phyloP scores from a whole-genome alignment of 257 asterid genomes.

The Solanum chmielewskii region DNA sequence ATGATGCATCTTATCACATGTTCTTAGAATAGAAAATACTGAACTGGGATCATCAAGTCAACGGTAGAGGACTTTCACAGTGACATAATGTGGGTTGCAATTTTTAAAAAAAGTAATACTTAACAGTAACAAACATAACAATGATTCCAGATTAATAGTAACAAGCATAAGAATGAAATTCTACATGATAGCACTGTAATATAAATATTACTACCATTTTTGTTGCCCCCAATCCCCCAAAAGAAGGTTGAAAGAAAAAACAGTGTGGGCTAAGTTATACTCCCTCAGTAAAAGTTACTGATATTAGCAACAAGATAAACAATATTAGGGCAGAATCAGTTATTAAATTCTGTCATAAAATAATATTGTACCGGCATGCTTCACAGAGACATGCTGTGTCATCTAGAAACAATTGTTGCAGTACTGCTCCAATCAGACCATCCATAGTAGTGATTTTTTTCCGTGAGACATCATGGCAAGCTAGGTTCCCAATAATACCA shows the following conservation, averaged over 20 bases:
- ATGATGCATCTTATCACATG: neutral
- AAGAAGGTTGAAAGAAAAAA: neutral
- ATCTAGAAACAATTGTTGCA: conserved; percentile 65
- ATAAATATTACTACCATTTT: neutral
- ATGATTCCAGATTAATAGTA: neutral
- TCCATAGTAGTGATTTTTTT: conserved; percentile 39
- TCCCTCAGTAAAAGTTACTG: neutral
- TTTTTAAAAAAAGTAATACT: neutral
- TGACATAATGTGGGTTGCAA: neutral
- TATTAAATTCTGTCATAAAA: neutral
- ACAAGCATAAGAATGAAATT: neutral
- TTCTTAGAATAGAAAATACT: neutral
- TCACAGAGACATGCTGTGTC: conserved; percentile 90
- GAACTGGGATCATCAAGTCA: neutral
- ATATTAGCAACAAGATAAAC: neutral
- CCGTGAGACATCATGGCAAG: conserved; percentile 73
- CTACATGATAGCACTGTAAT: neutral
- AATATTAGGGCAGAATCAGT: neutral
- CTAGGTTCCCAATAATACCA: conserved; percentile 85
- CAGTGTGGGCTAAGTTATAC: neutral
- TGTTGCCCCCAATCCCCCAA: neutral
- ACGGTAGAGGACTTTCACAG: neutral
- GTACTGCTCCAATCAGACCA: conserved; percentile 50
- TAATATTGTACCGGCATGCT: conserved; percentile 46
- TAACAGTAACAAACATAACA: neutral